Conservation (phyloP, 805 yeast genomes). For the Cyberlindnera xylosilytica region DNA sequence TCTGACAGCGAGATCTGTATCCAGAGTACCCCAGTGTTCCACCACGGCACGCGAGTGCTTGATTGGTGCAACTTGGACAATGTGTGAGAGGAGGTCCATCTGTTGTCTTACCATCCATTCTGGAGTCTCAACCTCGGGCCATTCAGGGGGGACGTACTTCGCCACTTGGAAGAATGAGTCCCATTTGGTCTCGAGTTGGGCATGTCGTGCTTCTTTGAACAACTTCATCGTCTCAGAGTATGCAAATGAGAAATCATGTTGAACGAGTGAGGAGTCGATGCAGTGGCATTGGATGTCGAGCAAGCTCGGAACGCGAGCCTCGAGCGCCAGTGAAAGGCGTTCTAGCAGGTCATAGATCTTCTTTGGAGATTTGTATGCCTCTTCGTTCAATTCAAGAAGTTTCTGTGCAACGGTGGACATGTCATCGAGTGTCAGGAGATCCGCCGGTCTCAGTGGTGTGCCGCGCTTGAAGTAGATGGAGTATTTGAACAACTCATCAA, state of each 20-base stretch:
- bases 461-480: conserved; percentile 32
- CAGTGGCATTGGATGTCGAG: conserved; percentile 42
- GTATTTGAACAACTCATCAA: conserved; percentile 29
- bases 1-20: conserved; percentile 36
- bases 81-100: conserved; percentile 48
- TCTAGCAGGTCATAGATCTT: conserved; percentile 39
- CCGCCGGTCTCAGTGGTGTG: conserved; percentile 37
- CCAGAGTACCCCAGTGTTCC: conserved; percentile 60
- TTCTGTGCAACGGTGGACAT: conserved; percentile 38
- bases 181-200: conserved; percentile 44
- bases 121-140: conserved; percentile 39
- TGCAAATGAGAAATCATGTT: conserved; percentile 61
- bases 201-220: conserved; percentile 9
- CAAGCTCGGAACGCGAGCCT: conserved; percentile 16
- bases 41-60: conserved; percentile 55
- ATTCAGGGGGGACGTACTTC: conserved; percentile 38
- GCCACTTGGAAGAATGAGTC: conserved; percentile 61
- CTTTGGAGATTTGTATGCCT: conserved; percentile 44
- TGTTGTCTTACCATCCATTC: conserved; percentile 44
- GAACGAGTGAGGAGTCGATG: conserved; percentile 64
- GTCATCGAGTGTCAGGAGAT: conserved; percentile 32
- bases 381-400: conserved; percentile 52
- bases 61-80: conserved; percentile 49
- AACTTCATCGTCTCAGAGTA: conserved; percentile 37
- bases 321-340: conserved; percentile 40